Evolutionary conservation across 192 early-diverging fungal species (phyloP).

Genomic region (Gonapodya prolifera): DNA sequence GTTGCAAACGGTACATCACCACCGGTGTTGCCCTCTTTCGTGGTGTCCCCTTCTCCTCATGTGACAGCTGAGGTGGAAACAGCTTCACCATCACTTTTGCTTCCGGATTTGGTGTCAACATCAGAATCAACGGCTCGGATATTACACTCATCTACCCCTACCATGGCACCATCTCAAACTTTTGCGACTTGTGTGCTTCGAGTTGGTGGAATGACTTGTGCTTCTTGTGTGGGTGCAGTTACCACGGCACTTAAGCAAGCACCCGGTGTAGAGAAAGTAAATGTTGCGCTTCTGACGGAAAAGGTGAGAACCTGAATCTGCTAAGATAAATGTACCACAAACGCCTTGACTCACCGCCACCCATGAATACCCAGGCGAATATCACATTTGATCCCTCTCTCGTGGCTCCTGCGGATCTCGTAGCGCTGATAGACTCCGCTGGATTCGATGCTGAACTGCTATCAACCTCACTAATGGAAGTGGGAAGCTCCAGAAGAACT

Average conservation of each 20-base stretch:
- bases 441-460: slow-evolving; percentile 28
- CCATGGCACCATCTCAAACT: too few relatives aligned
- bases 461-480: not conserved
- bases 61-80: too few relatives aligned
- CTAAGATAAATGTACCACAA: too few relatives aligned
- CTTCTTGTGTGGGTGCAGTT: slow-evolving; percentile 66
- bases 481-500: not conserved
- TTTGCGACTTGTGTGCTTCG: not conserved
- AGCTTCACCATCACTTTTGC: too few relatives aligned
- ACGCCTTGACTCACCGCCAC: too few relatives aligned
- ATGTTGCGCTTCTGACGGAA: slow-evolving; percentile 46
- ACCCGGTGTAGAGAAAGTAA: slow-evolving; percentile 32
- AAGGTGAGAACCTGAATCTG: slow-evolving; percentile 11
- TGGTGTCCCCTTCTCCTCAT: too few relatives aligned
- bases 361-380: slow-evolving; percentile 41
- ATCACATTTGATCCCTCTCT: slow-evolving; percentile 28
- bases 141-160: not conserved
- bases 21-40: too few relatives aligned
- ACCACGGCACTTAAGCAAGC: slow-evolving; percentile 31
- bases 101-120: too few relatives aligned
- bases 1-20: too few relatives aligned
- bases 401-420: slow-evolving; percentile 20
- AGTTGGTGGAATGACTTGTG: slow-evolving; percentile 67
- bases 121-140: too few relatives aligned
- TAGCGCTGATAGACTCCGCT: slow-evolving; percentile 46